Conservation (phyloP, 1,139 yeast species). For the Saccharomyces uvarum region DNA sequence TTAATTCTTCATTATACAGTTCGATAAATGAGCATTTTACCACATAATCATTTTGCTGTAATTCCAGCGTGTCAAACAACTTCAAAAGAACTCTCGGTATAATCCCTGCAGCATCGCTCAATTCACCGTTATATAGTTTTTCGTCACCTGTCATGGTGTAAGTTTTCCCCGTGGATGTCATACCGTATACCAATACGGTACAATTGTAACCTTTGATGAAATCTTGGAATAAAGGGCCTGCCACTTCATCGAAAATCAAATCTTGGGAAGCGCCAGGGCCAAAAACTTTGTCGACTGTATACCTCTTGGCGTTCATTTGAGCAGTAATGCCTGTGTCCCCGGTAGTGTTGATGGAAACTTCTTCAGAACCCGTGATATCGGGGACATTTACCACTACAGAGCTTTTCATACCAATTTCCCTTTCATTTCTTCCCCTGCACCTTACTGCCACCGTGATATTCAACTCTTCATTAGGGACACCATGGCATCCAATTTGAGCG, state of each 20-base stretch:
- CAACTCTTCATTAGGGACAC: slow-evolving; percentile 19
- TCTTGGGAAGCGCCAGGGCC: slow-evolving; percentile 66
- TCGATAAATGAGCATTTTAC: slow-evolving; percentile 68
- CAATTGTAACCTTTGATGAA: slow-evolving; percentile 65
- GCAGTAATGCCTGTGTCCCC: slow-evolving; percentile 39
- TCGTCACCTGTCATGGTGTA: slow-evolving; percentile 70
- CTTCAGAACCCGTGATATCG: slow-evolving; percentile 34
- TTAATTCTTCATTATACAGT: slow-evolving; percentile 63
- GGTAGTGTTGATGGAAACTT: slow-evolving; percentile 36
- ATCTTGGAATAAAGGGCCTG: slow-evolving; percentile 56
- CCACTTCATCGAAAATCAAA: slow-evolving; percentile 52
- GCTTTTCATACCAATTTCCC: slow-evolving; percentile 64
- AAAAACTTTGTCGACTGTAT: slow-evolving; percentile 64
- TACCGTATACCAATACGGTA: slow-evolving; percentile 70
- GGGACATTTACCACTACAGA: slow-evolving; percentile 65
- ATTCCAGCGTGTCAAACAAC: slow-evolving; percentile 41
- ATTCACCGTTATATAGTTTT: slow-evolving; percentile 42
- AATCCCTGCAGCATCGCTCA: slow-evolving; percentile 59
- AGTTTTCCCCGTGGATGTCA: slow-evolving; percentile 76
- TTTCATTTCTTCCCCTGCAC: slow-evolving; percentile 72
- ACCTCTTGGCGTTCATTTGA: slow-evolving; percentile 41
- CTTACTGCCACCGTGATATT: slow-evolving; percentile 81
- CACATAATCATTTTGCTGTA: slow-evolving; percentile 39
- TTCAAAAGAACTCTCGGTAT: slow-evolving; percentile 58
- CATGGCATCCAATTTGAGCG: neutral